Base-by-base conservation (phyloP, 129 eudicot species). In the Flaveria trinervia region DNA sequence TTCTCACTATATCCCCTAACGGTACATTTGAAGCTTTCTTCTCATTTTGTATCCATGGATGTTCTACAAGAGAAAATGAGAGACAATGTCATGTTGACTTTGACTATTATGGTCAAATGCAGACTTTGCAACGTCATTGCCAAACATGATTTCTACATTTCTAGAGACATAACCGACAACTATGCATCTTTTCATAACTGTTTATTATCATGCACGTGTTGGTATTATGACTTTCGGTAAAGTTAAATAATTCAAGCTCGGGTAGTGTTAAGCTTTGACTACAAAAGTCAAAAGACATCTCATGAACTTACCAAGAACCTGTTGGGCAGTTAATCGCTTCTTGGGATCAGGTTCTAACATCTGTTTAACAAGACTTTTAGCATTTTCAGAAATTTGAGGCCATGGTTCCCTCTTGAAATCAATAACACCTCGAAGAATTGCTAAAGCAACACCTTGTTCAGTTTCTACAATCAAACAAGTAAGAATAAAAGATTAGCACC, bases 341-440 rank as follows among this genome's bases (percentile, higher is more conserved):
- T 73, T 84, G 56, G 98, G 96, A 71, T 94, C 93, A 1, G 96
- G 93, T 43, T 94, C 96, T 76, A 94, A 79, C 98, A 94, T 94
- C 84, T 86, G 91, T 76, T 82, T 88, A 70, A 94, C 98, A 5
- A 94, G 93, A 79, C 93, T 86, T 69, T 94, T 94, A 50, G 97
- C 97, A 72, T 80, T 86, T 28, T 94, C 98, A 23, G 97, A 89
- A 69, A 94, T 85, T 59, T 89, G 97, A 79, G 98, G 98, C 98
- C 97, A 94, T 13, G 98, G 98, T 15, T 91, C 98, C 84, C 97
- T 89, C 87, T 94, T 94, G 79, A 94, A 94, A 84, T 94, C 98
- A 72, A 94, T 59, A 54, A 74, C 85, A 18, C 98, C 98, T 22
- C 98, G 82, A 44, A 94, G 70, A 68, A 94, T 94, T 22, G 98